Evolutionary conservation across 2,329 filamentous ascomycete species (phyloP), one percentile per base, ranked within the genome.

Genomic region (Claviceps lovelessii): DNA sequence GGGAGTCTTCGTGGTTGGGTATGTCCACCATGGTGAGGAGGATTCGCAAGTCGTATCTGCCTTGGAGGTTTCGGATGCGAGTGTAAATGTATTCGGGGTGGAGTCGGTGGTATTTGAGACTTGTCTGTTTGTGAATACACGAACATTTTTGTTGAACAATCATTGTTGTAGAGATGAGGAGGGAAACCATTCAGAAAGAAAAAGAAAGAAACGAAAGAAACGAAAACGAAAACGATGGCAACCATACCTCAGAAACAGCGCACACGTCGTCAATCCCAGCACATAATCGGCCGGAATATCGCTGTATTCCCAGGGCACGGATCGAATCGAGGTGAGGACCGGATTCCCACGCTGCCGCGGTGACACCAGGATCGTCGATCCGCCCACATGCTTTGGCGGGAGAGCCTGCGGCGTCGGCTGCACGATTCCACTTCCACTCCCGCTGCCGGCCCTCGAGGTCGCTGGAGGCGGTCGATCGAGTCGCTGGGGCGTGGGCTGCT

Each of bases 21-120:
- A 98, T 95, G 68, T 98, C 93, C 31, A 97, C 90, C 81, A 97
- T 90, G 23, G 85, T 84, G 51, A 98, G 78, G 33, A 98, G 73
- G 53, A 98, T 78, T 50, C 93, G 87, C 23, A 98, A 78, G 60
- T 84, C 85, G 72, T 94, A 97, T 70, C 87, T 88, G 52, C 87
- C 88, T 52, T 87, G 87, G 5, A 98, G 75, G 51, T 84, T 82
- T 53, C 86, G 85, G 61, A 98, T 94, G 55, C 93, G 86, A 29
- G 86, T 90, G 73, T 97, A 97, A 63, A 98, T 89, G 73, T 98
- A 98, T 70, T 98, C 93, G 0, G 93, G 93, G 66, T 98, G 93
- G 53, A 98, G 78, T 33, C 91, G 88, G 70, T 98, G 93, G 70
- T 98, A 98, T 70, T 97, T 98, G 54, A 98, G 79, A 50, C 88